Evolutionary conservation across 2,329 filamentous ascomycete genomes (phyloP).

Genomic region (Trichoderma hamatum): DNA sequence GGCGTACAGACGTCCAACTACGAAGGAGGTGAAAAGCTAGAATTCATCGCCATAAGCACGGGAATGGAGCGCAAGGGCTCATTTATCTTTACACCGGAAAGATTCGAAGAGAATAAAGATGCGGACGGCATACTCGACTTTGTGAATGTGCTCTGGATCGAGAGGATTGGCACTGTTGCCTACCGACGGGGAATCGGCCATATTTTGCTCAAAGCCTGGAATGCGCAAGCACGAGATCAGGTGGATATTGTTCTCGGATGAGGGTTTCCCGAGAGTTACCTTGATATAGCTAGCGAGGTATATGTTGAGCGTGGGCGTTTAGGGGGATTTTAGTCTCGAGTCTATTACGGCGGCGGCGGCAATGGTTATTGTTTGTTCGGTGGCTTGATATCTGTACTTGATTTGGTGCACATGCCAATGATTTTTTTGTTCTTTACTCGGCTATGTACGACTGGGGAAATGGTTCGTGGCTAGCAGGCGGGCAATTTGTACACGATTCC

Average conservation of each 20-base stretch:
- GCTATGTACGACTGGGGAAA: conserved; percentile 69
- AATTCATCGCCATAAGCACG: conserved; percentile 49
- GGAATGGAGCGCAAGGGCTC: conserved; percentile 48
- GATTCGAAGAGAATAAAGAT: conserved; percentile 47
- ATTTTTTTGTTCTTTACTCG: conserved; percentile 51
- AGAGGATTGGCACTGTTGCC: conserved; percentile 48
- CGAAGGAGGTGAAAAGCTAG: conserved; percentile 48
- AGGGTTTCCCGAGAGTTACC: conserved; percentile 67
- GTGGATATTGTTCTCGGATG: conserved; percentile 48
- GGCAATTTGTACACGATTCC: conserved; percentile 66
- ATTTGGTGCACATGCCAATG: neutral
- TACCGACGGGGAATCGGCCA: conserved; percentile 49
- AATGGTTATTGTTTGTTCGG: conserved; percentile 41
- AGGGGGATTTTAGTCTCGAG: neutral
- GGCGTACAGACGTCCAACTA: conserved; percentile 52
- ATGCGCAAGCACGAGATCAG: conserved; percentile 45
- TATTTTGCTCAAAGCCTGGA: conserved; percentile 47
- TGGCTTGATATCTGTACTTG: neutral
- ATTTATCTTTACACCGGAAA: conserved; percentile 44
- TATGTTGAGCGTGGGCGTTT: conserved; percentile 6
- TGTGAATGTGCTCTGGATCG: conserved; percentile 52
- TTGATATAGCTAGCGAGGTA: neutral
- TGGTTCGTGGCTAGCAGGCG: neutral
- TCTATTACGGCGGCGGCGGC: neutral
- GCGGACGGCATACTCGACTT: conserved; percentile 49